Base-by-base conservation (phyloP, 1,139 yeast genomes). In the Pichia inconspicua region DNA sequence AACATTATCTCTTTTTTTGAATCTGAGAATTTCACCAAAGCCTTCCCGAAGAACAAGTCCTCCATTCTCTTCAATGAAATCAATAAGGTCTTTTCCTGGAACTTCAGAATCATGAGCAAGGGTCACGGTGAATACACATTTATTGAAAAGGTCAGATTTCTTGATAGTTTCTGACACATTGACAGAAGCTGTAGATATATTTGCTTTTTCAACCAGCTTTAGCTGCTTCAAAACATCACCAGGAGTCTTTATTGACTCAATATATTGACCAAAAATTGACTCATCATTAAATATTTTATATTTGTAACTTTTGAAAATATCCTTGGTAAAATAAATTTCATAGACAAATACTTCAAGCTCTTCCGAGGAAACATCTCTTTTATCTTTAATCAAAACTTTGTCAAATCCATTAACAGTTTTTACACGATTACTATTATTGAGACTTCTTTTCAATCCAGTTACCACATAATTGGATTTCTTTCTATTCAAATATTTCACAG, bases 391-490 rank as follows among this genome's bases (percentile, higher is more conserved):
- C 51, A 68, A 59, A 6, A 78, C 71, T 6, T 70, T 63, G 58
- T 79, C 78, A 58, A 67, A 82, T 0, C 88, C 88, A 56, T 87
- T 65, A 46, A 80, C n/a, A 5, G 51, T 44, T 14, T 27, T 41
- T 6, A 51, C 39, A 66, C 15, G 15, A 40, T 67, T 61, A 4
- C 79, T 70, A 0, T 55, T 52, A 17, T 51, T 51, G 0, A 55
- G 43, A 17, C 40, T 15, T 12, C n/a, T 40, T 17, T 19, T 46
- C 39, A 82, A 61, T 0, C 82, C 84, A 2, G 73, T 67, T 1
- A 82, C 77, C 7, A 30, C 22, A 12, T 59, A 55, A 51, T 68
- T 75, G 14, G 60, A 60, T n/a, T 52, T 54, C 9, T 59, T 62
- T 36, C 51, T 50, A 2, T 46, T 41, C 4, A 54, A 56, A 48